Evolutionary conservation across 768 basidiomycete genomes (phyloP).

Genomic region (Russula lepida): DNA sequence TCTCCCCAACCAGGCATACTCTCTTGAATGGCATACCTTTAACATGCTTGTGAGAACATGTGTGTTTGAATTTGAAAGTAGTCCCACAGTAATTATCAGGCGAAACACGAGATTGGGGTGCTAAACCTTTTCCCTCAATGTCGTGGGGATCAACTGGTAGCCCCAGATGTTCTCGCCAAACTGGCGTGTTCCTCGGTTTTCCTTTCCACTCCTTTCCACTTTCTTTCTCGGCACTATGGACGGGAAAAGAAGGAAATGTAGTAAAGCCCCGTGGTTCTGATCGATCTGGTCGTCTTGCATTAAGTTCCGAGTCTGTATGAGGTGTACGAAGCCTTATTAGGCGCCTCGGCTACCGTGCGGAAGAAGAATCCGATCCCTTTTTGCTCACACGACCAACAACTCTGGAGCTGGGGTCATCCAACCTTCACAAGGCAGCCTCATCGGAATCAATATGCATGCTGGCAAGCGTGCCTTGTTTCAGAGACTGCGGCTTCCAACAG

Average conservation of each 20-base stretch:
- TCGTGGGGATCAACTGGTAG: not conserved
- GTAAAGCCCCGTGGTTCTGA: not conserved
- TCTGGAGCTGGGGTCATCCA: conserved; percentile 1
- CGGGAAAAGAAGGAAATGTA: not conserved
- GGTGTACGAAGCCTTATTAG: not conserved
- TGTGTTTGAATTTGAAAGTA: not conserved
- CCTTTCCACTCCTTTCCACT: not conserved
- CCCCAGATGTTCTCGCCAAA: not conserved
- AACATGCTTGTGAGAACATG: too few species aligned
- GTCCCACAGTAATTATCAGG: not conserved
- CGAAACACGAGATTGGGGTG: not conserved
- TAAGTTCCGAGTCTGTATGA: not conserved
- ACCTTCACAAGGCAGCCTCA: not conserved
- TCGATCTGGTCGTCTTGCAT: not conserved
- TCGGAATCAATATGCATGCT: not conserved
- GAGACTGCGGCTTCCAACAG: not conserved
- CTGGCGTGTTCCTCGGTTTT: not conserved
- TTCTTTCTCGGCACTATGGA: not conserved
- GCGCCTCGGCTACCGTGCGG: not conserved
- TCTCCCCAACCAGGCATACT: too few species aligned
- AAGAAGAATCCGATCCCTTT: conserved; percentile 5
- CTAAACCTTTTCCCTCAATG: not conserved
- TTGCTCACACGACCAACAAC: conserved; percentile 10
- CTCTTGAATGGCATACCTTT: too few species aligned
- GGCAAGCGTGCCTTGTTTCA: not conserved